These are phyloP conservation scores for Excoecaria agallocha DNA, from an alignment of 345 rosid species.

Conservation along the genomic window DNA sequence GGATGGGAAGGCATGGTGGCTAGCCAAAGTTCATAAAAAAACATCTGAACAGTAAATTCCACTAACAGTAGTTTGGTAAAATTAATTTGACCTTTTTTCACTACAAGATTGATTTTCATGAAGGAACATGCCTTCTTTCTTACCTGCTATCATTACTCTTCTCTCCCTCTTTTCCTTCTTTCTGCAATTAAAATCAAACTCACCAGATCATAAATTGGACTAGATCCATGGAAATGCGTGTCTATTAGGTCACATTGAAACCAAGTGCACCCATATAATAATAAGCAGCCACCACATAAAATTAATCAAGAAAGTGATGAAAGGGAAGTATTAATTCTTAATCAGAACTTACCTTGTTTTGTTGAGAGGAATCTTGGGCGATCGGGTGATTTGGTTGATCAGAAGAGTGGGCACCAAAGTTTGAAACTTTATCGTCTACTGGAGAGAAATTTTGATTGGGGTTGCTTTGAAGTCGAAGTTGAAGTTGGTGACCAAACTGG, in stretches of 20 bases:
- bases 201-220: slow-evolving; percentile 4
- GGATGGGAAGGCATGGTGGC: slow-evolving; percentile 53
- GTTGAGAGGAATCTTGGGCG: slow-evolving; percentile 24
- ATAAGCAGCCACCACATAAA: background rate
- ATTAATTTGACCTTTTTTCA: slow-evolving; percentile 36
- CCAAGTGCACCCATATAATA: slow-evolving; percentile 40
- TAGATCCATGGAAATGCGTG: slow-evolving; percentile 6
- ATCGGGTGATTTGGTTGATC: slow-evolving; percentile 44
- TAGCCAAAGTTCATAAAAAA: slow-evolving; percentile 51
- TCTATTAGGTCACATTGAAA: slow-evolving; percentile 19
- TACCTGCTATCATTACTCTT: slow-evolving; percentile 52
- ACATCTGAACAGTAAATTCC: slow-evolving; percentile 47
- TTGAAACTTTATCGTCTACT: background rate
- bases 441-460: slow-evolving; percentile 15
- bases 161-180: slow-evolving; percentile 10
- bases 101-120: slow-evolving; percentile 32
- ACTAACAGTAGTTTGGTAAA: slow-evolving; percentile 35
- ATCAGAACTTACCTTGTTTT: slow-evolving; percentile 26
- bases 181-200: slow-evolving; percentile 24
- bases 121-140: slow-evolving; percentile 36
- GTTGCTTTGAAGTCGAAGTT: slow-evolving; percentile 23
- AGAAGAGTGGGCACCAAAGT: slow-evolving; percentile 25
- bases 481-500: slow-evolving; percentile 55
- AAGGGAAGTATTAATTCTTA: background rate
- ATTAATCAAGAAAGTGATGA: background rate